These are phyloP conservation scores for Pugionium cornutum DNA, from an alignment of 345 rosid genomes.

Conservation along the genomic window DNA sequence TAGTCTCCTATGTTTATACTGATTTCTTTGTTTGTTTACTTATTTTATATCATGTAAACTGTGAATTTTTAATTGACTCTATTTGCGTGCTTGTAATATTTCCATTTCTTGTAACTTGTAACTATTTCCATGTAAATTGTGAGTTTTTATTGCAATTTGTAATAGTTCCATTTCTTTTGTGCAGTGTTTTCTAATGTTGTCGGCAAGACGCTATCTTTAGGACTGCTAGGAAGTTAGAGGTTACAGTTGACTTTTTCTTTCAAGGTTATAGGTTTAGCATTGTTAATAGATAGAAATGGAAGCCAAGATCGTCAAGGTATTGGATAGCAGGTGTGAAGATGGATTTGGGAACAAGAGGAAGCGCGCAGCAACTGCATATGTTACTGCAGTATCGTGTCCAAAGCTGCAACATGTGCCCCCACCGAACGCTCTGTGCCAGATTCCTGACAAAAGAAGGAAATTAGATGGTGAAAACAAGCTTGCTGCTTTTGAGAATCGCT, in stretches of 20 bases:
- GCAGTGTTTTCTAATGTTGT: constrained; percentile 38
- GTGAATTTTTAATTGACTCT: constrained; percentile 12
- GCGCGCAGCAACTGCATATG: constrained; percentile 42
- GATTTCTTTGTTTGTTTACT: not conserved
- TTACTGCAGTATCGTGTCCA: constrained; percentile 46
- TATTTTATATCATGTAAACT: not conserved
- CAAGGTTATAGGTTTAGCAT: constrained; percentile 47
- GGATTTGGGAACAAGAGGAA: constrained; percentile 55
- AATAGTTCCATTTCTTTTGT: not conserved
- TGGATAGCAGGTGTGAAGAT: constrained; percentile 51
- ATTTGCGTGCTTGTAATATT: not conserved
- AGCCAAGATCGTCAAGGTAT: constrained; percentile 55
- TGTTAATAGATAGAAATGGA: constrained; percentile 70
- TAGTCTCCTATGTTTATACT: not conserved
- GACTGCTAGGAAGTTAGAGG: constrained; percentile 43
- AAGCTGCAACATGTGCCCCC: constrained; percentile 41
- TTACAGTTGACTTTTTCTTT: constrained; percentile 39
- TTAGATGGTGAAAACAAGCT: constrained; percentile 42
- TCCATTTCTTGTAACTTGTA: not conserved
- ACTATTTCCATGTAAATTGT: too few relatives aligned
- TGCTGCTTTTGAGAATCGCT: constrained; percentile 34
- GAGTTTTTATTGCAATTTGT: too few relatives aligned
- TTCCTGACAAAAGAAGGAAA: constrained; percentile 57
- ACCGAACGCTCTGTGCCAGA: constrained; percentile 33
- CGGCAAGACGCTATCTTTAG: constrained; percentile 45